phyloP scores from a whole-genome alignment of 2,329 filamentous ascomycete genomes.

The Aureobasidium namibiae region DNA sequence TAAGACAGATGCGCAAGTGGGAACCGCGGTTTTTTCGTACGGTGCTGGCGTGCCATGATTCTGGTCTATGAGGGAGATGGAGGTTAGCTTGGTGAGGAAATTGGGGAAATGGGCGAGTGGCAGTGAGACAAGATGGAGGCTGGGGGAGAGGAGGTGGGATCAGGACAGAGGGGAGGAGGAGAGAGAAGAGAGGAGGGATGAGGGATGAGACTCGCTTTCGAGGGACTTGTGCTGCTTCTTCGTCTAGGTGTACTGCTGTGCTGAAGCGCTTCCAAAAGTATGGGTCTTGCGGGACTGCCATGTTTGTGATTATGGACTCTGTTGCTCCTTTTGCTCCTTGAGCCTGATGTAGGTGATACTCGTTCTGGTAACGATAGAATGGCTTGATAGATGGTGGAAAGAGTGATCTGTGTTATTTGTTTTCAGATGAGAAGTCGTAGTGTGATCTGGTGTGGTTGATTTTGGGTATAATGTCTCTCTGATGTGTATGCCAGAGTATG shows the following conservation, averaged over 20 bases:
- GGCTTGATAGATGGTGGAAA: no score
- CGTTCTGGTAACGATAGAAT: no score
- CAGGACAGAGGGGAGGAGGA: neutral
- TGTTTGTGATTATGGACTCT: neutral
- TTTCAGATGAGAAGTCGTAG: no score
- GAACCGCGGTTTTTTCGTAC: conserved; percentile 29
- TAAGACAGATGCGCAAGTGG: conserved; percentile 35
- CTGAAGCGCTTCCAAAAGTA: conserved; percentile 55
- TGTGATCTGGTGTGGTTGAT: no score
- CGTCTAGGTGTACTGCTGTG: conserved; percentile 47
- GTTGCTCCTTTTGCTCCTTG: neutral
- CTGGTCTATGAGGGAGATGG: neutral
- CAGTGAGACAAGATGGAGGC: neutral
- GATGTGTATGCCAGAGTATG: no score
- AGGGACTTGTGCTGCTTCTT: no score
- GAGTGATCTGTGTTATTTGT: no score
- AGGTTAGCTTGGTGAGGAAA: neutral
- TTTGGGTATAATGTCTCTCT: no score
- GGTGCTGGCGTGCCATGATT: neutral
- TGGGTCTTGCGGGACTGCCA: conserved; percentile 33
- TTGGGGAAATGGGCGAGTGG: neutral
- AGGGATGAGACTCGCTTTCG: neutral
- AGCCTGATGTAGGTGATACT: no score
- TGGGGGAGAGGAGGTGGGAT: neutral
- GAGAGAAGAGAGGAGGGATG: neutral